A percentile compares a stretch with the other conserved stretches of the same genome.
Evolutionary conservation across 257 asterid genomes (phyloP).

Genomic region (Solanum tacnaense): DNA sequence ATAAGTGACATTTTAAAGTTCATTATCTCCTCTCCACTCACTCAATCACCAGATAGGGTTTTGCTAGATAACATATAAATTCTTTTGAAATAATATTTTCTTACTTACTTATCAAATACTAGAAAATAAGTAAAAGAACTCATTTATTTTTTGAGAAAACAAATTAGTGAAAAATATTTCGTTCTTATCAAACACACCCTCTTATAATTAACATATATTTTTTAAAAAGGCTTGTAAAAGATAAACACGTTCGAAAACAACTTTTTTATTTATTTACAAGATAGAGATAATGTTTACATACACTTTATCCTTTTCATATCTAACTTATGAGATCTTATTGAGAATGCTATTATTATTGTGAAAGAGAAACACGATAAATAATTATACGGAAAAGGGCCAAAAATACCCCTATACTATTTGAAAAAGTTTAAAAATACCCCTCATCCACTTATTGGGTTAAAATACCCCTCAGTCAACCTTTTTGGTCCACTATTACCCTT

Average conservation of each 20-base stretch:
- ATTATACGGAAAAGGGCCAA: not conserved
- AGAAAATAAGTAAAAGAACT: not conserved
- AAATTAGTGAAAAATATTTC: not conserved
- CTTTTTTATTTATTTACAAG: rapidly evolving
- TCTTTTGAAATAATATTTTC: not conserved
- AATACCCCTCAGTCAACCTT: too few relatives aligned
- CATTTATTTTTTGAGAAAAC: not conserved
- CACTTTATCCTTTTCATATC: rapidly evolving
- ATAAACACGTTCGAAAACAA: rapidly evolving
- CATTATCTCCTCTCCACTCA: not conserved
- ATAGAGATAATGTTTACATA: rapidly evolving
- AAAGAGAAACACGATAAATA: not conserved
- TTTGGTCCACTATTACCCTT: too few relatives aligned
- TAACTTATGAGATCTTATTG: rapidly evolving
- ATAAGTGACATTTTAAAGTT: not conserved
- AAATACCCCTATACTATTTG: too few relatives aligned
- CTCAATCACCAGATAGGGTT: rapidly evolving
- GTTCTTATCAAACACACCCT: not conserved
- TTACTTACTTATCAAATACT: rapidly evolving
- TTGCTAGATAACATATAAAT: not conserved
- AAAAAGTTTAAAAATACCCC: too few relatives aligned
- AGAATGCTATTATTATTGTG: not conserved
- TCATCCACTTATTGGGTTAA: too few relatives aligned
- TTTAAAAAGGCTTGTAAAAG: not conserved
- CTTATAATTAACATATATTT: not conserved